Conservation (phyloP, 2,329 filamentous ascomycete genomes). For the Aspergillus ochraceoroseus region DNA sequence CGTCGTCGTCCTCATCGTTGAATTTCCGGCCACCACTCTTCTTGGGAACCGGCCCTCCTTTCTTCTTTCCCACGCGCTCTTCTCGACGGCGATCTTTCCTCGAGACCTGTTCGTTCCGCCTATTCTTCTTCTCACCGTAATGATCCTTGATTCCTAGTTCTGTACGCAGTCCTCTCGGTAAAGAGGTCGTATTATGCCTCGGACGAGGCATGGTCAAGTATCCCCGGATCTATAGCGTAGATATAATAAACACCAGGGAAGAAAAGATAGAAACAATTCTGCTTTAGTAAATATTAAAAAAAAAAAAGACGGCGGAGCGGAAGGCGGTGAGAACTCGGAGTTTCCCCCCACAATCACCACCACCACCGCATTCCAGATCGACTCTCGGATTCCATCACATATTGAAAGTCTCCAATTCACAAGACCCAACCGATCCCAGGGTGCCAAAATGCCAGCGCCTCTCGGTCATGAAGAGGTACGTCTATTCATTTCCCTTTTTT, state of each 20-base stretch:
- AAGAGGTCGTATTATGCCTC: constrained; percentile 40
- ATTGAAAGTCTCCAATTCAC: neutral
- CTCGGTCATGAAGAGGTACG: constrained; percentile 43
- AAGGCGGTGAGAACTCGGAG: constrained; percentile 22
- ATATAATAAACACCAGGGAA: constrained; percentile 3
- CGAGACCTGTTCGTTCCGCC: constrained; percentile 27
- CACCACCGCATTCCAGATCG: neutral
- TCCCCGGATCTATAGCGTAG: too few species aligned
- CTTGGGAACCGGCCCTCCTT: constrained; percentile 27
- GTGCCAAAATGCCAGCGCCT: constrained; percentile 33
- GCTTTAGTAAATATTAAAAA: constrained; percentile 7
- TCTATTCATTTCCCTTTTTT: constrained; percentile 1
- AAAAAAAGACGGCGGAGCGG: constrained; percentile 21
- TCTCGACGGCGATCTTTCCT: constrained; percentile 65
- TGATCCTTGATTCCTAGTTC: constrained; percentile 41
- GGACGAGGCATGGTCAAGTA: constrained; percentile 32
- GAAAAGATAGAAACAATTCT: constrained; percentile 6
- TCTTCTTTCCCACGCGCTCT: constrained; percentile 59
- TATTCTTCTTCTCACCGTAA: constrained; percentile 33
- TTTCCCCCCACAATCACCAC: constrained; percentile 11
- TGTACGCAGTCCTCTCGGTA: constrained; percentile 38
- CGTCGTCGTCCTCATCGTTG: constrained; percentile 18
- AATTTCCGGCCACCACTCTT: constrained; percentile 15
- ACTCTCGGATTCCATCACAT: neutral
- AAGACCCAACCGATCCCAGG: neutral